Base-by-base conservation (phyloP, 1,139 yeast genomes). In the Pichia inconspicua region DNA sequence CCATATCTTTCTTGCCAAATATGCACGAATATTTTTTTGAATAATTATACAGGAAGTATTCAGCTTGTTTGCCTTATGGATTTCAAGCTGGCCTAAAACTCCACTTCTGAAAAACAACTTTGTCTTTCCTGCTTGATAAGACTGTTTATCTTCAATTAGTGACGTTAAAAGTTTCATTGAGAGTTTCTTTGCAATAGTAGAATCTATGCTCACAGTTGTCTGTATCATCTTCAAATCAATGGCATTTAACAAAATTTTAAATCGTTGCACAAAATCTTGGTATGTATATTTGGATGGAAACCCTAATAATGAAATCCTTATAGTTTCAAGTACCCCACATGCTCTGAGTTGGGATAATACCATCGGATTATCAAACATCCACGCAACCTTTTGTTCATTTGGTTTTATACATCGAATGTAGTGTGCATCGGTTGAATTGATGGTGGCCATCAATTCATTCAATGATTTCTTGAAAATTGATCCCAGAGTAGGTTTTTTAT, bases 321-420 rank as follows among this genome's bases (percentile, higher is more conserved):
- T 92, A 1, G 98, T 92, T 67, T 92, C 98, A 58, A 92, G 73
- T 44, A 92, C 98, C 80, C 98, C 98, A 73, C 98, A 92, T 12
- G 98, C 98, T 62, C 98, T 80, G 55, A 92, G 75, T 66, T 92
- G 98, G 5, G 95, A 84, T 54, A 92, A 74, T 40, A 92, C 98
- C 97, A 92, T 88, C 43, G 89, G 75, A 34, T 95, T 88, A 61
- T 89, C 96, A 68, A 92, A 92, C 63, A 82, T 83, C 98, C 98
- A 92, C 3, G 98, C 95, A 50, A 78, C 81, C 67, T 92, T 92
- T 48, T 79, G 81, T 58, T 90, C 96, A 65, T 92, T 92, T 11
- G 98, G 98, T 66, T 92, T 92, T 65, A 92, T 92, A 73, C 98
- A 92, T 66, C 98, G 84, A 62, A 92, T 92, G 62, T 92, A 92